A percentile compares a stretch with the other conserved stretches of the same genome.
phyloP scores from a whole-genome alignment of 2,329 filamentous ascomycete species.

The Fusarium sp. region DNA sequence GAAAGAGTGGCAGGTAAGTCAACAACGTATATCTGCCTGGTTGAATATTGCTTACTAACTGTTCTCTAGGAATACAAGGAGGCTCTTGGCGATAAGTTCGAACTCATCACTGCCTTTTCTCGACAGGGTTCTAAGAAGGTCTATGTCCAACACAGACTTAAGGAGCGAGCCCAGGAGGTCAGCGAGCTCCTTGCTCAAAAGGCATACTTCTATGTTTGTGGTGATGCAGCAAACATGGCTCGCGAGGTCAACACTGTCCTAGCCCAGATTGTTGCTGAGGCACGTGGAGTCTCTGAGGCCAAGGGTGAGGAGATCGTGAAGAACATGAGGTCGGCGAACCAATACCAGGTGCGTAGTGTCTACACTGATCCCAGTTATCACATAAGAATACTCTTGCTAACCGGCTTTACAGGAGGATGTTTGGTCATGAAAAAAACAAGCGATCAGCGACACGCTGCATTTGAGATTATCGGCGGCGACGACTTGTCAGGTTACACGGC shows the following conservation, averaged over 20 bases:
- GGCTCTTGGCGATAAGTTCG: slow-evolving; percentile 87
- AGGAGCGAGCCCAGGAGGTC: slow-evolving; percentile 85
- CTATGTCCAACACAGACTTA: slow-evolving; percentile 94
- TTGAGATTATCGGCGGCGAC: slow-evolving; percentile 42
- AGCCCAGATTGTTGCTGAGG: slow-evolving; percentile 85
- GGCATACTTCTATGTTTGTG: slow-evolving; percentile 98
- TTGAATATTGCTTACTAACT: slow-evolving; percentile 29
- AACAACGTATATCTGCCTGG: neutral
- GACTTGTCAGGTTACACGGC: slow-evolving; percentile 43
- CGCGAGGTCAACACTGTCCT: slow-evolving; percentile 92
- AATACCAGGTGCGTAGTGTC: slow-evolving; percentile 82
- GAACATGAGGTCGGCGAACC: slow-evolving; percentile 92
- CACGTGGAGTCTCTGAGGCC: slow-evolving; percentile 83
- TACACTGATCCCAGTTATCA: slow-evolving; percentile 2
- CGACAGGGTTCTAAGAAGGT: slow-evolving; percentile 88
- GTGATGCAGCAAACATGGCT: slow-evolving; percentile 97
- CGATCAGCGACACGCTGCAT: slow-evolving; percentile 28
- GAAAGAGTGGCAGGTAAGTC: slow-evolving; percentile 89
- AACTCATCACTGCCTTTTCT: slow-evolving; percentile 95
- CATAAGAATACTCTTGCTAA: slow-evolving; percentile 30
- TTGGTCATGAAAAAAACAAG: slow-evolving; percentile 67
- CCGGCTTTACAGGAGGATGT: slow-evolving; percentile 71
- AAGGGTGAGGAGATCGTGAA: slow-evolving; percentile 98
- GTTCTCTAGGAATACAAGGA: slow-evolving; percentile 80
- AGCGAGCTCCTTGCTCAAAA: slow-evolving; percentile 88